These are phyloP conservation scores for Quercus alba DNA, from an alignment of 306 rosid genomes.

Conservation along the genomic window DNA sequence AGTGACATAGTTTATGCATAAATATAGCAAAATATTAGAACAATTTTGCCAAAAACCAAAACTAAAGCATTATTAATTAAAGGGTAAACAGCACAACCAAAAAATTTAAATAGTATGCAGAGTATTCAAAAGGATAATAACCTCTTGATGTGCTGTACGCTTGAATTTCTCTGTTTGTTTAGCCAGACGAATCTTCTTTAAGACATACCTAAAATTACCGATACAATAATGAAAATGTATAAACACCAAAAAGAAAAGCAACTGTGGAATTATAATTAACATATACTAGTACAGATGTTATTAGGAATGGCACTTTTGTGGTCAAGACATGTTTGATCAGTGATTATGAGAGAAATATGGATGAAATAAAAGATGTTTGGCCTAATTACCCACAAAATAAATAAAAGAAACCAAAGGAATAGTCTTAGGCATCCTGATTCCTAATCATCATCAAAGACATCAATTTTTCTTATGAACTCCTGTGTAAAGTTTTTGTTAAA, in stretches of 20 bases:
- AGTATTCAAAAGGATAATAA: constrained; percentile 3
- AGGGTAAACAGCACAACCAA: background rate
- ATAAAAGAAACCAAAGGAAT: no score
- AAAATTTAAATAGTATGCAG: background rate
- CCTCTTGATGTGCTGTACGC: constrained; percentile 88
- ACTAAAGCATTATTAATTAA: background rate
- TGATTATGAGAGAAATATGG: no score
- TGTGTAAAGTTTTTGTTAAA: no score
- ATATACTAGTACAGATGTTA: no score
- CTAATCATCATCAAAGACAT: no score
- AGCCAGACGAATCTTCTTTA: constrained; percentile 80
- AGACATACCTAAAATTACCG: constrained; percentile 57
- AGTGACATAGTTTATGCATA: no score
- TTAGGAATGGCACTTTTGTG: no score
- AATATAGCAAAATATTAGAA: background rate
- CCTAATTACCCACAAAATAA: no score
- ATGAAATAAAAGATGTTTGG: no score
- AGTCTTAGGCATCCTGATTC: no score
- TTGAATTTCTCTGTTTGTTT: constrained; percentile 81
- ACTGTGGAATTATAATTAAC: background rate
- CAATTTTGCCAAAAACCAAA: background rate
- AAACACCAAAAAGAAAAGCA: constrained; percentile 3
- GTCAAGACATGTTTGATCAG: no score
- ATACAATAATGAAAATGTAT: constrained; percentile 12
- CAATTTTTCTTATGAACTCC: no score